A percentile compares a stretch with the other conserved stretches of the same genome.
Evolutionary conservation across 2,329 filamentous ascomycete genomes (phyloP).

Genomic region (Fusarium sp.): DNA sequence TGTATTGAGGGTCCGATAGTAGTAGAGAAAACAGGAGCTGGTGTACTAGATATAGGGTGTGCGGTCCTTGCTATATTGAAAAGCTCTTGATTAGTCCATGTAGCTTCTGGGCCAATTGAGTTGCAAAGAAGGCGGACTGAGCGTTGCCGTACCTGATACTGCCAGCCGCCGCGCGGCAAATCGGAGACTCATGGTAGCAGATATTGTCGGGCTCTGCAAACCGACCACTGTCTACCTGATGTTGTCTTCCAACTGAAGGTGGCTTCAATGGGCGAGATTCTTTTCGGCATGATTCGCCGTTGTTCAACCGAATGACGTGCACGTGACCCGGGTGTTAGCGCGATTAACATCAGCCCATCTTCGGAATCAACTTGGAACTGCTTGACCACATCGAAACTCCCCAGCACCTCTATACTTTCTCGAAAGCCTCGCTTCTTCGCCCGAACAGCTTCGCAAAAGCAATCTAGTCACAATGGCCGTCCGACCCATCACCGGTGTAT

Average conservation of each 20-base stretch:
- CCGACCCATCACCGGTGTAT: slow-evolving; percentile 69
- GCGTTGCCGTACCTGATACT: slow-evolving; percentile 63
- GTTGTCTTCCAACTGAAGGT: slow-evolving; percentile 24
- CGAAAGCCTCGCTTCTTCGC: slow-evolving; percentile 36
- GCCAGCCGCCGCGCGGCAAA: slow-evolving; percentile 71
- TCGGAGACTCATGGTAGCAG: slow-evolving; percentile 69
- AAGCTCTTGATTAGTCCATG: slow-evolving; percentile 25
- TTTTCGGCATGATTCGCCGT: slow-evolving; percentile 41
- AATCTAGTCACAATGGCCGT: slow-evolving; percentile 60
- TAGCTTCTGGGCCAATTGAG: slow-evolving; percentile 33
- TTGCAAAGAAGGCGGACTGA: background rate
- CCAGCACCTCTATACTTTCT: slow-evolving; percentile 25
- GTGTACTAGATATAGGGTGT: slow-evolving; percentile 29
- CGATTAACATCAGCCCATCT: slow-evolving; percentile 51
- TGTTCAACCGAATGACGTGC: slow-evolving; percentile 39
- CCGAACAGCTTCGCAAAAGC: slow-evolving; percentile 38
- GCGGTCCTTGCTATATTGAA: slow-evolving; percentile 36
- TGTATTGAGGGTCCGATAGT: slow-evolving; percentile 38
- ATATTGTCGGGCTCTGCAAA: slow-evolving; percentile 32
- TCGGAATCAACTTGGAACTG: slow-evolving; percentile 43
- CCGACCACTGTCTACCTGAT: slow-evolving; percentile 32
- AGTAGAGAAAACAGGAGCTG: slow-evolving; percentile 28
- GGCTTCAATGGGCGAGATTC: slow-evolving; percentile 37
- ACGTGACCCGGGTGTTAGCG: slow-evolving; percentile 46
- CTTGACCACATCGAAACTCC: slow-evolving; percentile 41